These are phyloP conservation scores for Debaryomyces sp. DNA, from an alignment of 1,139 yeast genomes.

Conservation along the genomic window DNA sequence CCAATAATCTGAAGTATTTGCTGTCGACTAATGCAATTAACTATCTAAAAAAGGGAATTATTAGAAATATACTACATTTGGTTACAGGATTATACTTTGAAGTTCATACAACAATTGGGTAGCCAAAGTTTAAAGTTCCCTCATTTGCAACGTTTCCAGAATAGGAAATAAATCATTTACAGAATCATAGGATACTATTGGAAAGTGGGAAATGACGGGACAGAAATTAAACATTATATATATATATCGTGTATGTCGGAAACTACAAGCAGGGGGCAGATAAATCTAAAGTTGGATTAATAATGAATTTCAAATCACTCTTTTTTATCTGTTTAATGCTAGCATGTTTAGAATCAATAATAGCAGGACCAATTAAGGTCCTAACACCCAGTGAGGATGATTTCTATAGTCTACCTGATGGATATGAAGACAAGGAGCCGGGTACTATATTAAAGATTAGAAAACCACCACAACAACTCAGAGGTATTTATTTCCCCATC, in stretches of 20 bases:
- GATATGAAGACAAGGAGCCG: conserved; percentile 19
- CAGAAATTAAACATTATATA: not conserved
- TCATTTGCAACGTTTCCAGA: not conserved
- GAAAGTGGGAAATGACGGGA: not conserved
- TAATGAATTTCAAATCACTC: not conserved
- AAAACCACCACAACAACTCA: conserved; percentile 22
- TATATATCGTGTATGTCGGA: not conserved
- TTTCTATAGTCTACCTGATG: conserved; percentile 26
- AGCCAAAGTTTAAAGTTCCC: not conserved
- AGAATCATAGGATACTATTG: not conserved
- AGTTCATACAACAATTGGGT: not conserved
- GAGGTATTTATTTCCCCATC: conserved; percentile 19
- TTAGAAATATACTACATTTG: not conserved
- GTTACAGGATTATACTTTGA: not conserved
- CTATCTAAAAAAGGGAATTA: not conserved
- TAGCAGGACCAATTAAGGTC: conserved; percentile 6
- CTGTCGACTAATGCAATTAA: not conserved
- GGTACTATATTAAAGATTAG: conserved; percentile 28
- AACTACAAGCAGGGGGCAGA: not conserved
- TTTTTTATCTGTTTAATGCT: not conserved
- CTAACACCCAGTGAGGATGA: conserved; percentile 19
- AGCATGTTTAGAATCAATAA: not conserved
- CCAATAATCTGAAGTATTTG: not conserved
- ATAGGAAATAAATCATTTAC: not conserved
- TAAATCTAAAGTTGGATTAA: not conserved